Conservation (phyloP, 768 basidiomycete genomes). For the Russula vinacea region DNA sequence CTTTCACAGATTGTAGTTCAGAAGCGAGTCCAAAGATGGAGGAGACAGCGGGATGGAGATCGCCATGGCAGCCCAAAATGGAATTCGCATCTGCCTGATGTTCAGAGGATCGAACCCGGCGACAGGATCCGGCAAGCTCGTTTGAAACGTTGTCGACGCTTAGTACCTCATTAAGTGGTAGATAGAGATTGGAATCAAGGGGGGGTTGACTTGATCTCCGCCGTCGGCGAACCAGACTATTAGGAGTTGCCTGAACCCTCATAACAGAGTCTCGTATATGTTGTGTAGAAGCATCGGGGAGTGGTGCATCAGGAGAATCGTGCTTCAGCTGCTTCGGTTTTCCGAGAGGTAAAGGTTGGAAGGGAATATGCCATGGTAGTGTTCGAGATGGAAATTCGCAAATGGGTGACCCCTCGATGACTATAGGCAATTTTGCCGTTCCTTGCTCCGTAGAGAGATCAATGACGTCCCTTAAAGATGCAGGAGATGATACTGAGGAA, state of each 20-base stretch:
- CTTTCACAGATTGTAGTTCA: constrained; percentile 7
- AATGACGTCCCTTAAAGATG: constrained; percentile 12
- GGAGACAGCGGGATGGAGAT: constrained; percentile 23
- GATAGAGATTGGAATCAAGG: neutral
- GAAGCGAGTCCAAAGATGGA: constrained; percentile 19
- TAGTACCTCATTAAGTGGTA: neutral
- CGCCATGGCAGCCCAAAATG: constrained; percentile 5
- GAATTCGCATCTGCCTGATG: constrained; percentile 2
- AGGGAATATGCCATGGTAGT: neutral
- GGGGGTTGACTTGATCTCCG: neutral
- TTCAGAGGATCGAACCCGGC: constrained; percentile 2
- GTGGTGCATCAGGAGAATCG: constrained; percentile 7
- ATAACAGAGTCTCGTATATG: constrained; percentile 23
- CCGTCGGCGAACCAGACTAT: constrained; percentile 2
- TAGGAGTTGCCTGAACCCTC: constrained; percentile 2
- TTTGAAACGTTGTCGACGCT: neutral
- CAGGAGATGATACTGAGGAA: neutral
- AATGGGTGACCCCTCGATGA: constrained; percentile 25
- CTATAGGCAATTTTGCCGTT: constrained; percentile 14
- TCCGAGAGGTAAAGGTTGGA: neutral
- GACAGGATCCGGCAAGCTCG: neutral
- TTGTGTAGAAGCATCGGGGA: constrained; percentile 23
- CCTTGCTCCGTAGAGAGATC: constrained; percentile 27
- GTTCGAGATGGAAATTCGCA: constrained; percentile 4
- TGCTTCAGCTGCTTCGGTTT: constrained; percentile 10